Evolutionary conservation across 2,329 filamentous ascomycete genomes (phyloP).

Genomic region (Seiridium unicorne): DNA sequence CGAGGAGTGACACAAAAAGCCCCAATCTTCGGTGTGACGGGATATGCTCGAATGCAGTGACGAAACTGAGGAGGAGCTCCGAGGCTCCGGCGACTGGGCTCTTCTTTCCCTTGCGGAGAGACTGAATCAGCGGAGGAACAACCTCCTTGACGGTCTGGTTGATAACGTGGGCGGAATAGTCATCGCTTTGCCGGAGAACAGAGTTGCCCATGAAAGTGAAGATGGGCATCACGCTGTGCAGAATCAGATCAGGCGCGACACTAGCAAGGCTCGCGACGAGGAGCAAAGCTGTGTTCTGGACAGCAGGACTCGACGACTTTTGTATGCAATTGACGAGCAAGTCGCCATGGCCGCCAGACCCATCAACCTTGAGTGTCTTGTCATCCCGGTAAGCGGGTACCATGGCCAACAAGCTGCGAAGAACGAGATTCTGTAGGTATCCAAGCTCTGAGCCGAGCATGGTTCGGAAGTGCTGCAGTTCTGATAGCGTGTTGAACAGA

Average conservation of each 20-base stretch:
- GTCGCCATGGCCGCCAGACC: slow-evolving; percentile 80
- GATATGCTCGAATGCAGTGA: slow-evolving; percentile 94
- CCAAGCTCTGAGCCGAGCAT: slow-evolving; percentile 83
- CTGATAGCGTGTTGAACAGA: slow-evolving; percentile 81
- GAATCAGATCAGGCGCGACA: slow-evolving; percentile 83
- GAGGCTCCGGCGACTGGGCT: slow-evolving; percentile 77
- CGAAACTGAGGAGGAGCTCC: slow-evolving; percentile 92
- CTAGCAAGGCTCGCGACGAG: slow-evolving; percentile 84
- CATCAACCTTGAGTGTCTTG: slow-evolving; percentile 66
- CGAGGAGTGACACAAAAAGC: slow-evolving; percentile 80
- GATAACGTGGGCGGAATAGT: slow-evolving; percentile 95
- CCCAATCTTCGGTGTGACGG: slow-evolving; percentile 80
- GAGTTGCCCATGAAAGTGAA: slow-evolving; percentile 98
- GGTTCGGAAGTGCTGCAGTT: slow-evolving; percentile 80
- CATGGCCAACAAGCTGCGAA: slow-evolving; percentile 80
- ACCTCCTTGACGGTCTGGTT: slow-evolving; percentile 93
- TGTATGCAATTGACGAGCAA: slow-evolving; percentile 92
- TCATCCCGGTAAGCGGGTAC: slow-evolving; percentile 71
- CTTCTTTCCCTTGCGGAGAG: slow-evolving; percentile 77
- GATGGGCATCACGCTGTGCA: slow-evolving; percentile 98
- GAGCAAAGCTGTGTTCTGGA: slow-evolving; percentile 88
- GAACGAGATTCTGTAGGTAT: slow-evolving; percentile 82
- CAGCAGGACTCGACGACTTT: slow-evolving; percentile 85
- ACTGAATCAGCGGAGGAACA: slow-evolving; percentile 85
- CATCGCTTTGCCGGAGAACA: slow-evolving; percentile 87